Conservation (phyloP, 83 land plant genomes). For the Isoetes engelmannii region DNA sequence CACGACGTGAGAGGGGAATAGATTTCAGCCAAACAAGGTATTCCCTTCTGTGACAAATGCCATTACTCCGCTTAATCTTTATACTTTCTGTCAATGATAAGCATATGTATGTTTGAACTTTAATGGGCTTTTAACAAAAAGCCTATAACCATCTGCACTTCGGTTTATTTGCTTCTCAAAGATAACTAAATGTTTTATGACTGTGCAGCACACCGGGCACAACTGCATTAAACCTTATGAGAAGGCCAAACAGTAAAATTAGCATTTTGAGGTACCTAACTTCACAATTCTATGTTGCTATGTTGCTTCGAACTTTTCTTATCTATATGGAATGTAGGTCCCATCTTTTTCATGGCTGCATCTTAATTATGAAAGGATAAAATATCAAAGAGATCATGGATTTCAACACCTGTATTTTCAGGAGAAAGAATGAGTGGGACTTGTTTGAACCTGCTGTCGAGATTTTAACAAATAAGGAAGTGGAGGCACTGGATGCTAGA, state of each 20-base stretch:
- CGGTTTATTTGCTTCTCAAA: not conserved
- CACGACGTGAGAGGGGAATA: conserved; percentile 42
- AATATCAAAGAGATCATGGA: too few species aligned
- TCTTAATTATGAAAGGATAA: too few species aligned
- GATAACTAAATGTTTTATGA: not conserved
- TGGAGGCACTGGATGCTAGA: conserved; percentile 66
- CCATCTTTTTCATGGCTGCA: too few species aligned
- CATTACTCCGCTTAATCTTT: too few species aligned
- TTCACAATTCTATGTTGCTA: too few species aligned
- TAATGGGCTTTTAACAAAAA: too few species aligned
- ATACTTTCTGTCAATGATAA: too few species aligned
- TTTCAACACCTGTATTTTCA: too few species aligned
- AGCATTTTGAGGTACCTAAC: conserved; percentile 65
- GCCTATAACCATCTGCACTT: not conserved
- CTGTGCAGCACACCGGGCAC: conserved; percentile 48
- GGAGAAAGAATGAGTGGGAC: conserved; percentile 88
- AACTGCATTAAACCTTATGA: conserved; percentile 56
- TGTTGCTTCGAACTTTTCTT: too few species aligned
- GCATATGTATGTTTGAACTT: too few species aligned
- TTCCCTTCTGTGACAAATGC: too few species aligned
- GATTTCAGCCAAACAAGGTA: conserved; percentile 60
- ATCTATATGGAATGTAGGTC: too few species aligned
- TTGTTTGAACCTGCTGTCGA: conserved; percentile 78
- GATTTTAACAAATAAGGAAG: conserved; percentile 66
- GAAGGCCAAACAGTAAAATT: conserved; percentile 56